phyloP scores from a whole-genome alignment of 305 asterid species.

The Fraxinus albicans region DNA sequence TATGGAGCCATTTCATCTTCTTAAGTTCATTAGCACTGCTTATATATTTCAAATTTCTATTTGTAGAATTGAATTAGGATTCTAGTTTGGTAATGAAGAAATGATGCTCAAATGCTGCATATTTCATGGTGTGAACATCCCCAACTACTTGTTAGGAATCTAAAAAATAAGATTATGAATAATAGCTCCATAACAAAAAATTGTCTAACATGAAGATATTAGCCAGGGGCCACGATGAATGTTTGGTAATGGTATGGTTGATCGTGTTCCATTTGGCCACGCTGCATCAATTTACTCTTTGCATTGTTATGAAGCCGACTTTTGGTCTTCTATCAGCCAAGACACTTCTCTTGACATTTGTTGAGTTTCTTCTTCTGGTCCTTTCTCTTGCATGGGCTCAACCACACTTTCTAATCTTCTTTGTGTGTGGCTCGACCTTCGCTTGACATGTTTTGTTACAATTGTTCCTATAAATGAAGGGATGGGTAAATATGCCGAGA shows the following conservation, averaged over 20 bases:
- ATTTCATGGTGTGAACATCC: not conserved
- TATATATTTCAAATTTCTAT: not conserved
- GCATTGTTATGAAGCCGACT: not conserved
- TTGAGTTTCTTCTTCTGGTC: not conserved
- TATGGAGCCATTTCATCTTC: not conserved
- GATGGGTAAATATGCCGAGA: too few relatives aligned
- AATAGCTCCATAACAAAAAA: not conserved
- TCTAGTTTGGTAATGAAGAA: not conserved
- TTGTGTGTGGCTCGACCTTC: too few relatives aligned
- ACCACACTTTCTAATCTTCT: too few relatives aligned
- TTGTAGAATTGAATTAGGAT: not conserved
- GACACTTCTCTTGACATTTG: not conserved
- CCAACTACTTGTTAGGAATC: too few relatives aligned
- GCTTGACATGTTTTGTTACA: too few relatives aligned
- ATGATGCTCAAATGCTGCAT: not conserved
- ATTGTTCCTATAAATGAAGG: too few relatives aligned
- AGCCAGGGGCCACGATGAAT: too few relatives aligned
- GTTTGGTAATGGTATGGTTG: too few relatives aligned
- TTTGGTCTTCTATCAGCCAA: not conserved
- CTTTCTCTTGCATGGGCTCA: too few relatives aligned
- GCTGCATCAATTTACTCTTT: not conserved
- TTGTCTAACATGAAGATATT: too few relatives aligned
- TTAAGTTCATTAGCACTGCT: not conserved
- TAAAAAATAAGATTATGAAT: not conserved
- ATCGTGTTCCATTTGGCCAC: too few relatives aligned